phyloP scores from a whole-genome alignment of 495 filamentous ascomycete genomes.

The Hamigera avellanea region DNA sequence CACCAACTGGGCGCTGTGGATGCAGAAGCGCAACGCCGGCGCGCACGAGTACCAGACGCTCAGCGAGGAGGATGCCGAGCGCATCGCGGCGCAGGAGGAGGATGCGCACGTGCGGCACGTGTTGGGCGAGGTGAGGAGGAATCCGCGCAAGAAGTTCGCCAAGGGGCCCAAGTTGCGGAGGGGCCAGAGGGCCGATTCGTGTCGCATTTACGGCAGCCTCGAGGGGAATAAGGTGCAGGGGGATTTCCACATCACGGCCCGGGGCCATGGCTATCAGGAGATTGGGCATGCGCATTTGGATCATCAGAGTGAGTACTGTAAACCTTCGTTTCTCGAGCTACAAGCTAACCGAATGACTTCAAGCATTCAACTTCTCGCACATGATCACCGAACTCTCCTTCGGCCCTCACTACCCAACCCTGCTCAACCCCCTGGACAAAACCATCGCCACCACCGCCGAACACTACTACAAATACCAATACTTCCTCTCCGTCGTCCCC shows the following conservation, averaged over 20 bases:
- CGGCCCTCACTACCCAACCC: constrained; percentile 85
- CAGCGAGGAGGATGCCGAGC: constrained; percentile 31
- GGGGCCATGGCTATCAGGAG: constrained; percentile 87
- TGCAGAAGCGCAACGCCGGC: constrained; percentile 56
- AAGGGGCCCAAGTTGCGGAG: constrained; percentile 60
- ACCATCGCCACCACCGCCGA: constrained; percentile 62
- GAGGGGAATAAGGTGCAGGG: constrained; percentile 94
- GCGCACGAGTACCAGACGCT: constrained; percentile 46
- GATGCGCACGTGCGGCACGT: constrained; percentile 43
- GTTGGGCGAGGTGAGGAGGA: constrained; percentile 30
- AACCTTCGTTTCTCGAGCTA: neutral
- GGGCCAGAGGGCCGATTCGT: constrained; percentile 45
- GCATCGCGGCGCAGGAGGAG: constrained; percentile 34
- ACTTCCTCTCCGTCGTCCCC: constrained; percentile 93
- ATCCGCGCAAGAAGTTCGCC: constrained; percentile 41
- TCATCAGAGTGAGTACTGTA: constrained; percentile 56
- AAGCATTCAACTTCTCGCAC: constrained; percentile 97
- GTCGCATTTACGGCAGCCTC: constrained; percentile 80
- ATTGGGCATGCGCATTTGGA: constrained; percentile 68
- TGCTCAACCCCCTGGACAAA: constrained; percentile 87
- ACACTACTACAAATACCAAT: constrained; percentile 95
- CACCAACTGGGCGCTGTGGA: constrained; percentile 75
- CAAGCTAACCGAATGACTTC: too few species aligned
- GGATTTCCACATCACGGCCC: constrained; percentile 94
- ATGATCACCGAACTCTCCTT: constrained; percentile 94